A percentile compares a stretch with the other conserved stretches of the same genome.
Conservation (phyloP, 495 filamentous ascomycete species). For the Trichocladium uniseriatum region DNA sequence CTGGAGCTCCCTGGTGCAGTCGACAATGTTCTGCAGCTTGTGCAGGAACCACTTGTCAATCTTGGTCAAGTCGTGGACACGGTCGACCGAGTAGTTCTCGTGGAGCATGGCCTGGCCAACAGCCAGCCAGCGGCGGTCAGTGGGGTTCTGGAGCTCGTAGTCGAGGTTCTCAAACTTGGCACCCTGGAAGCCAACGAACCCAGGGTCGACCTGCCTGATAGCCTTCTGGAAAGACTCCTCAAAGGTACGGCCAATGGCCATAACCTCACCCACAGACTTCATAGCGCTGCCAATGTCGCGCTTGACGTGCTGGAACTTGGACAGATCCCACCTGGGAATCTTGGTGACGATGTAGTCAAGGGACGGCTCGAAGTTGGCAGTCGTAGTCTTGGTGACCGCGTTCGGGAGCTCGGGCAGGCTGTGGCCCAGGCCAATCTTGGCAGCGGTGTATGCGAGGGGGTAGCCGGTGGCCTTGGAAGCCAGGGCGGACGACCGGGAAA, state of each 20-base stretch:
- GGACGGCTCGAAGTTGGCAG: constrained; percentile 96
- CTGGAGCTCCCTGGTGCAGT: constrained; percentile 79
- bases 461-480: constrained; percentile 97
- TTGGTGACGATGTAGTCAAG: constrained; percentile 97
- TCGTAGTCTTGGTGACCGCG: constrained; percentile 95
- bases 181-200: constrained; percentile 87
- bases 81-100: constrained; percentile 87
- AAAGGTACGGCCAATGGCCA: constrained; percentile 97
- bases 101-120: constrained; percentile 97
- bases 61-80: constrained; percentile 85
- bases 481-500: constrained; percentile 88
- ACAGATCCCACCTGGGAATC: constrained; percentile 93
- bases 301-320: constrained; percentile 98
- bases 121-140: constrained; percentile 90
- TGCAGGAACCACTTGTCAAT: constrained; percentile 96
- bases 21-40: constrained; percentile 93
- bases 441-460: constrained; percentile 90
- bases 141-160: constrained; percentile 80
- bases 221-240: constrained; percentile 99
- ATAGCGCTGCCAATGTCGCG: constrained; percentile 94
- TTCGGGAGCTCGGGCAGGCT: constrained; percentile 92
- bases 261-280: constrained; percentile 98
- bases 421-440: constrained; percentile 93
- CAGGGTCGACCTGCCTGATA: constrained; percentile 89
- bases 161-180: constrained; percentile 90